Base-by-base conservation (phyloP, 306 rosid genomes). In the Ceratonia siliqua region DNA sequence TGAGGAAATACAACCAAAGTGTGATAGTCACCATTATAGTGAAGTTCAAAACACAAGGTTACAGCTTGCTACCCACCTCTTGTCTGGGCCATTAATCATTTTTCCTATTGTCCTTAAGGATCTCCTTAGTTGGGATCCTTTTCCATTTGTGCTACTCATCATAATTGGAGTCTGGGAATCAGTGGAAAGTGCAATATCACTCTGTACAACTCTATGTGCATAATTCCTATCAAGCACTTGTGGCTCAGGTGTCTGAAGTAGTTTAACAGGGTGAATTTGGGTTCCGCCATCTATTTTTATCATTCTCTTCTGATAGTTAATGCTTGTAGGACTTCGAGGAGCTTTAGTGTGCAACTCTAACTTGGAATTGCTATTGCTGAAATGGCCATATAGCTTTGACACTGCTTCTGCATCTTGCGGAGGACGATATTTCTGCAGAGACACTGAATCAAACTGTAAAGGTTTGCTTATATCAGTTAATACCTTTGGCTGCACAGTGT, bases 71-170 rank as follows among this genome's bases (percentile, higher is more conserved):
- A 65, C 64, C 5, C 48, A 85, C 99, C 89, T 92, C 80, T 87
- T 94, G 17, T 94, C 99, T 61, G 93, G 86, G 70, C 96, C 95
- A 74, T 84, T 94, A 20, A 94, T 92, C 73, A 94, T 85, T 75
- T 94, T 94, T 46, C 99, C 96, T 22, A 94, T 94, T 50, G 98
- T 89, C 84, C 95, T 75, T 62, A 92, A 68, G 43, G 99, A 90
- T 88, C 83, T 94, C 76, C 95, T 84, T 49, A 94, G 84, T 18
- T 90, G 97, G 9, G 92, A 94, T 33, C 94, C 96, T 81, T 92
- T 94, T 39, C 95, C 91, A 71, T 79, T 85, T 14, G 88, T 52
- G 82, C 86, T 80, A 68, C 82, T 39, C 4, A 38, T 54, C 71
- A 42, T 55, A 68, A 79, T 84, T 27, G 96, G 84, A 38, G 91